These are phyloP conservation scores for Ceratocystis albifundus DNA, from an alignment of 2,329 filamentous ascomycete genomes.

Conservation along the genomic window DNA sequence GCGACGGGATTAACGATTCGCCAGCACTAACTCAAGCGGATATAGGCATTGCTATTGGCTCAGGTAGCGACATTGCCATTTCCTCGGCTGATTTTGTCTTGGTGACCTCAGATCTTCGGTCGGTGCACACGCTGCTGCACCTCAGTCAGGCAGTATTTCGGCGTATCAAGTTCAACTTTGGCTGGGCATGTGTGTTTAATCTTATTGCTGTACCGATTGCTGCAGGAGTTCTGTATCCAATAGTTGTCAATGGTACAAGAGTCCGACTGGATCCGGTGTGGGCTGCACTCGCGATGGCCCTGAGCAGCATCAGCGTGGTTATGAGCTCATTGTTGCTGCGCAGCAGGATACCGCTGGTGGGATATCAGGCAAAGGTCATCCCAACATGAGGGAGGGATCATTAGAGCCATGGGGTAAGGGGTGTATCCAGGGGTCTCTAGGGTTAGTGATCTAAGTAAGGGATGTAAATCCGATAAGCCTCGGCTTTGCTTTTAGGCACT, in stretches of 20 bases:
- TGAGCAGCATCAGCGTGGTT: slow-evolving; percentile 84
- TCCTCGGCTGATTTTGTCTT: slow-evolving; percentile 73
- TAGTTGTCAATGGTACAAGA: slow-evolving; percentile 41
- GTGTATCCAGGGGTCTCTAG: too few relatives aligned
- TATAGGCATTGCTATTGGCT: slow-evolving; percentile 73
- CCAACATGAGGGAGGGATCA: not conserved
- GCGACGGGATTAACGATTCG: slow-evolving; percentile 82
- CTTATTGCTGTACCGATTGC: slow-evolving; percentile 65
- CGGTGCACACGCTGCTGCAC: slow-evolving; percentile 61
- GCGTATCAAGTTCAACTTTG: slow-evolving; percentile 74
- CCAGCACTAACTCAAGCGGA: slow-evolving; percentile 71
- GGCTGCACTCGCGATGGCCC: slow-evolving; percentile 84
- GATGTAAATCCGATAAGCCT: too few relatives aligned
- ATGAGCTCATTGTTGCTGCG: slow-evolving; percentile 65
- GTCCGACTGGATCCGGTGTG: slow-evolving; percentile 64
- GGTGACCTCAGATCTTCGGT: slow-evolving; percentile 56
- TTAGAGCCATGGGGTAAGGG: not conserved
- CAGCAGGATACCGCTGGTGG: slow-evolving; percentile 35
- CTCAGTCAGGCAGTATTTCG: slow-evolving; percentile 62
- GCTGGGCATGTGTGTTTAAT: slow-evolving; percentile 77
- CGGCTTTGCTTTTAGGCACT: too few relatives aligned
- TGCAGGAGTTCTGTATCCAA: slow-evolving; percentile 61
- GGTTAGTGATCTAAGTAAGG: too few relatives aligned
- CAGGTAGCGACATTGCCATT: slow-evolving; percentile 73
- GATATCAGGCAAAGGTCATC: slow-evolving; percentile 34